Evolutionary conservation across 805 yeast genomes (phyloP).

Genomic region (Lipomyces starkeyi): DNA sequence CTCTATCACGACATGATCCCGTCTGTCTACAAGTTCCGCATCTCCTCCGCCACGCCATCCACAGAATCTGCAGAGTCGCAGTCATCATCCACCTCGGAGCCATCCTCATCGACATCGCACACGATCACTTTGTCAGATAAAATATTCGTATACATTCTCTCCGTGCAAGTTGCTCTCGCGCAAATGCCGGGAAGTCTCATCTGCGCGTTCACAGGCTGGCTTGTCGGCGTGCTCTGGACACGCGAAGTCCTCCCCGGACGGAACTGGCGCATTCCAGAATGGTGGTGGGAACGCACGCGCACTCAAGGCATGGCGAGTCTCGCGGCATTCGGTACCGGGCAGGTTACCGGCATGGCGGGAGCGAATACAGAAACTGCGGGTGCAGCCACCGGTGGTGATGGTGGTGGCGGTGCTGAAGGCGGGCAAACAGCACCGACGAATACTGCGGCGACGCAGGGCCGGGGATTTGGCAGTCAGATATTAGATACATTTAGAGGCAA

Average conservation of each 20-base stretch:
- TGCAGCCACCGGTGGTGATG: conserved; percentile 1
- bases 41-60: conserved; percentile 34
- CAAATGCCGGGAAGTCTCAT: conserved; percentile 45
- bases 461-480: conserved; percentile 30
- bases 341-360: conserved; percentile 19
- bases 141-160: conserved; percentile 45
- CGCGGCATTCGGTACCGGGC: conserved; percentile 22
- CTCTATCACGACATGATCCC: conserved; percentile 51
- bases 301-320: conserved; percentile 15
- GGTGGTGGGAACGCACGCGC: conserved; percentile 31
- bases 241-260: conserved; percentile 50
- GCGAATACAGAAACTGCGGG: conserved; percentile 12
- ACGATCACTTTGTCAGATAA: conserved; percentile 47
- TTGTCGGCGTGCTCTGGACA: conserved; percentile 47
- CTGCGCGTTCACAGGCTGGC: conserved; percentile 48
- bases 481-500: conserved; percentile 33
- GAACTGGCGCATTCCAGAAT: conserved; percentile 49
- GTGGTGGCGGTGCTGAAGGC: conserved; percentile 4
- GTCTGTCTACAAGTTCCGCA: conserved; percentile 49
- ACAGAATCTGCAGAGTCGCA: conserved; percentile 6
- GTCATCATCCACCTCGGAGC: background rate
- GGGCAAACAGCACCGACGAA: conserved; percentile 2
- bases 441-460: conserved; percentile 6
- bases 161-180: conserved; percentile 46
- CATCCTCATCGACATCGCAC: conserved; percentile 8